Evolutionary conservation across 2,329 filamentous ascomycete genomes (phyloP).

Genomic region (Aspergillus sp.): DNA sequence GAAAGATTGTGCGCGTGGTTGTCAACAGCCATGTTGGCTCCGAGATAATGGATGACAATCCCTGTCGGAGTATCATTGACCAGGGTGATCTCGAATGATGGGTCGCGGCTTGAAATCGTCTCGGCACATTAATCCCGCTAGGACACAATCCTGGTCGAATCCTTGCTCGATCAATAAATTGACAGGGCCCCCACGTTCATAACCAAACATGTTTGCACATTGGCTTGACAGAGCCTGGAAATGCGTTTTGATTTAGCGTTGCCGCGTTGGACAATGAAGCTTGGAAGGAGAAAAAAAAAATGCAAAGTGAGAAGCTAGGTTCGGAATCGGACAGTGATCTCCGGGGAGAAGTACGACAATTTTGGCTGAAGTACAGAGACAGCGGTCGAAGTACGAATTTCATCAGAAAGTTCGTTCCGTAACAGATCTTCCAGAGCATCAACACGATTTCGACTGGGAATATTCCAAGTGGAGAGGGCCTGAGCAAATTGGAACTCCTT

Average conservation of each 20-base stretch:
- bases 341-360: constrained; percentile 8
- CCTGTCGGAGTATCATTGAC: not conserved
- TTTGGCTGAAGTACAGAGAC: not conserved
- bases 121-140: not conserved
- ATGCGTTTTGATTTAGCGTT: not conserved
- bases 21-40: not conserved
- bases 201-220: not conserved
- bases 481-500: constrained; percentile 6
- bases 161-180: constrained; percentile 11
- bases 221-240: not conserved
- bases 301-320: not conserved
- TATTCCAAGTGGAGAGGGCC: constrained; percentile 3
- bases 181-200: constrained; percentile 11
- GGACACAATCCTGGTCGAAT: constrained; percentile 1
- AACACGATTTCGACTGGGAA: not conserved
- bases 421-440: constrained; percentile 5
- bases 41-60: not conserved
- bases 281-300: not conserved
- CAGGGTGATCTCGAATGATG: constrained; percentile 1
- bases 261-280: not conserved
- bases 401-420: not conserved
- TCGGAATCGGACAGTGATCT: not conserved
- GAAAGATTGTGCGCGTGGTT: not conserved
- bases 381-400: not conserved
- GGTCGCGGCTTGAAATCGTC: not conserved